These are phyloP conservation scores for Stromatinia cepivora DNA, from an alignment of 2,329 filamentous ascomycete genomes.

Conservation along the genomic window DNA sequence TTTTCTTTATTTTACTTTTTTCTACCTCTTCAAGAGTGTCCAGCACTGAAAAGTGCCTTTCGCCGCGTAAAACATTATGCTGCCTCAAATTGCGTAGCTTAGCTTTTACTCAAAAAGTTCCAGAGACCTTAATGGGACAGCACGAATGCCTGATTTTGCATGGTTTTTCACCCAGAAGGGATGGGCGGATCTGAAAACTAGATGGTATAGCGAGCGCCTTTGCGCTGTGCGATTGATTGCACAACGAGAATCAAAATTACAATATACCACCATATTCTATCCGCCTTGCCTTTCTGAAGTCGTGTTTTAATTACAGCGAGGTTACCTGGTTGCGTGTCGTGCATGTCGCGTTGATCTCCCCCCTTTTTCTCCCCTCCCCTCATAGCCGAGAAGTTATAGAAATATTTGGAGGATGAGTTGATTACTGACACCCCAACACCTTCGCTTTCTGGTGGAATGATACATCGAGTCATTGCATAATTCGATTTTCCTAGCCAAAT, in stretches of 20 bases:
- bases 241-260: neutral
- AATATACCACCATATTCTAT: neutral
- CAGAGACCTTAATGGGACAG: neutral
- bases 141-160: neutral
- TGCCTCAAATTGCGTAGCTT: neutral
- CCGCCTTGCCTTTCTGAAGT: neutral
- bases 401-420: neutral
- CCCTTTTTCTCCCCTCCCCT: neutral
- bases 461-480: neutral
- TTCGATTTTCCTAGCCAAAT: neutral
- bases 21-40: neutral
- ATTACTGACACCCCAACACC: neutral
- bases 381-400: neutral
- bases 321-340: neutral
- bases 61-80: neutral
- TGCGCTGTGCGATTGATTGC: neutral
- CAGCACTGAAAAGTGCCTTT: neutral
- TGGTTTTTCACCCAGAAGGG: too few species aligned
- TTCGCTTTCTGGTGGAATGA: too few species aligned
- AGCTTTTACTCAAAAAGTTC: neutral
- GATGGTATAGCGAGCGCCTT: neutral
- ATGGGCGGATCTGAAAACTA: neutral
- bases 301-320: neutral
- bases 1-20: neutral
- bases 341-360: too few species aligned